Evolutionary conservation across 331 rosid species (phyloP).

Genomic region (Cydonia oblonga): DNA sequence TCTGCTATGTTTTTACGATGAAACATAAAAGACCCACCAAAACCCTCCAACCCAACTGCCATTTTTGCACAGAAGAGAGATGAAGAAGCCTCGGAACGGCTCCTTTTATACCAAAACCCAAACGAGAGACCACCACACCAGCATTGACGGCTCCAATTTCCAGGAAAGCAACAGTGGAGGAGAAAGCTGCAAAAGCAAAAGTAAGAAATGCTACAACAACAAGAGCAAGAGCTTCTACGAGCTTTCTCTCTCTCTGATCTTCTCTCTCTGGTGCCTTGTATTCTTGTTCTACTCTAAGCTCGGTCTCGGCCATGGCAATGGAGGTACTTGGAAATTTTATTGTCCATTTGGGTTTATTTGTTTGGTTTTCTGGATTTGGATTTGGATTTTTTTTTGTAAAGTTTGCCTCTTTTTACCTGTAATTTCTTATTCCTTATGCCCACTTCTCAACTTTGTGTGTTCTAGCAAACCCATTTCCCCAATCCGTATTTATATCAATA

Average conservation of each 20-base stretch:
- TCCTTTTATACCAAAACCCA: slow-evolving; percentile 26
- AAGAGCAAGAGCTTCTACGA: slow-evolving; percentile 38
- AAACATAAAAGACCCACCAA: slow-evolving; percentile 3
- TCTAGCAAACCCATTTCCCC: not conserved
- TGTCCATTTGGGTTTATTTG: not conserved
- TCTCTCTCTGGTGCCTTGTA: slow-evolving; percentile 56
- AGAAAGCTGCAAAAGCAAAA: slow-evolving; percentile 7
- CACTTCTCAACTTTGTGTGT: not conserved
- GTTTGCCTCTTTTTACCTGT: not conserved
- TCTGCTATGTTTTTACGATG: not conserved
- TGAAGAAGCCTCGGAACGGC: slow-evolving; percentile 37
- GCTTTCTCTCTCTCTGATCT: slow-evolving; percentile 51
- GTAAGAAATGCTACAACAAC: slow-evolving; percentile 10
- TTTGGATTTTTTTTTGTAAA: not conserved
- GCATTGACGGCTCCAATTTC: not conserved
- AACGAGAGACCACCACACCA: not conserved
- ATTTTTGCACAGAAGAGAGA: slow-evolving; percentile 22
- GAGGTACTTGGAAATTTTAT: slow-evolving; percentile 24
- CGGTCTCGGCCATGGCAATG: slow-evolving; percentile 46
- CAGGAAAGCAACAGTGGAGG: not conserved
- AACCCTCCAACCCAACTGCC: not conserved
- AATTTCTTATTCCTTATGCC: not conserved
- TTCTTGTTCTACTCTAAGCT: slow-evolving; percentile 46
- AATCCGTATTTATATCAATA: not conserved
- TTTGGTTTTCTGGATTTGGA: not conserved